Conservation (phyloP, 2,329 filamentous ascomycete genomes). For the Talaromyces sp. region DNA sequence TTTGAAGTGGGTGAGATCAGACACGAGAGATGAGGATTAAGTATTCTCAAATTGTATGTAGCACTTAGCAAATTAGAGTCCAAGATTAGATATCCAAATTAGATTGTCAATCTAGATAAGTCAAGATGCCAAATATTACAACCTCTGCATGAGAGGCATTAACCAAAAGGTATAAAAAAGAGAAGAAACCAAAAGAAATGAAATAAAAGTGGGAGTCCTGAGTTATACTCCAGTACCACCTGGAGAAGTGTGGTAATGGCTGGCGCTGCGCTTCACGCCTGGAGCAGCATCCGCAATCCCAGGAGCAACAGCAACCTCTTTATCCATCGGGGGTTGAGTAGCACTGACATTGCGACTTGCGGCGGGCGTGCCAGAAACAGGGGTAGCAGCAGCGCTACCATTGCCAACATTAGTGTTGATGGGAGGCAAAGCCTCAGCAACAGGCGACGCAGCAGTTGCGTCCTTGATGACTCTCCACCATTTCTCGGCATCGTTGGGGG, state of each 20-base stretch:
- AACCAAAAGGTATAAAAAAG: neutral
- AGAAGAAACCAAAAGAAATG: neutral
- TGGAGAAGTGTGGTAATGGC: conserved; percentile 32
- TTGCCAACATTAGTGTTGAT: conserved; percentile 21
- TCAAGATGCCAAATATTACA: neutral
- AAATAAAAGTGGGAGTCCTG: conserved; percentile 13
- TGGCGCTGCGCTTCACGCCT: conserved; percentile 28
- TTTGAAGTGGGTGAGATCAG: conserved; percentile 20
- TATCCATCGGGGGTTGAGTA: conserved; percentile 9
- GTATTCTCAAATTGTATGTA: too few relatives aligned
- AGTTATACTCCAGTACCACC: conserved; percentile 27
- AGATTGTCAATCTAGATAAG: neutral
- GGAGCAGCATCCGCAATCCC: neutral
- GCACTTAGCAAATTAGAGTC: too few relatives aligned
- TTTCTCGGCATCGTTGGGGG: conserved; percentile 72
- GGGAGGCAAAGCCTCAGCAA: neutral
- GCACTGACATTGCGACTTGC: conserved; percentile 18
- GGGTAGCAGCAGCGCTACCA: neutral
- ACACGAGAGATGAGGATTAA: too few relatives aligned
- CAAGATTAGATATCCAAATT: neutral
- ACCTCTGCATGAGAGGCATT: neutral
- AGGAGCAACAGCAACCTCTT: conserved; percentile 6
- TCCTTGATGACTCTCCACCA: conserved; percentile 74
- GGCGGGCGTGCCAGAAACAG: conserved; percentile 5
- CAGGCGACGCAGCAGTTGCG: conserved; percentile 21